Conservation (phyloP, 2,329 filamentous ascomycete genomes). For the Aspergillus amoenus region DNA sequence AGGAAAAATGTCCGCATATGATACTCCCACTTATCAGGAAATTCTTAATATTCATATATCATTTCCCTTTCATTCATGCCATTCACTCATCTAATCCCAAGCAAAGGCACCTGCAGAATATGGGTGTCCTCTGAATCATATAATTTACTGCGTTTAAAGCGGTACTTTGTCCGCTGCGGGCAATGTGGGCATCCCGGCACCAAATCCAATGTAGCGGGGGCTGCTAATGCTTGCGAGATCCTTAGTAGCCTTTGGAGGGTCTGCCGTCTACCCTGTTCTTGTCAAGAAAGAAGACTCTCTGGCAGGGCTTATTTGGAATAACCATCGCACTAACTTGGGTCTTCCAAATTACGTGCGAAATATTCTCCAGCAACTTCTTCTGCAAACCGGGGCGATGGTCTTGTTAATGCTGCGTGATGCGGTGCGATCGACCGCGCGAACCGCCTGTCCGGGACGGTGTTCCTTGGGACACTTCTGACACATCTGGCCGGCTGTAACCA, state of each 20-base stretch:
- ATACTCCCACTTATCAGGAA: neutral
- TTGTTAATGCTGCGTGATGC: neutral
- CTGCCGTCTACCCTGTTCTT: neutral
- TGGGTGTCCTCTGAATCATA: neutral
- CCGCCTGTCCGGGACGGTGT: constrained; percentile 9
- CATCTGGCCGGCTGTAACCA: neutral
- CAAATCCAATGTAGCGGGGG: neutral
- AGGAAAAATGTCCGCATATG: neutral
- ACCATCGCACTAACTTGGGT: neutral
- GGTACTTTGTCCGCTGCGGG: neutral
- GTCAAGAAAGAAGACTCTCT: constrained; percentile 15
- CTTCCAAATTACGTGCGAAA: neutral
- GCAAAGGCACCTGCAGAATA: neutral
- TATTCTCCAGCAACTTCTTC: neutral
- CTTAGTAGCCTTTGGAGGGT: neutral
- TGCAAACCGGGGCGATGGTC: neutral
- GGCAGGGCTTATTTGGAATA: constrained; percentile 7
- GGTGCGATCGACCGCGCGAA: constrained; percentile 14
- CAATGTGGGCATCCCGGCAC: too few relatives aligned
- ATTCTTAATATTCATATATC: neutral
- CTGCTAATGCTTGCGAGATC: constrained; percentile 2
- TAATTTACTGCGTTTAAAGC: neutral
- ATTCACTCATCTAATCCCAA: neutral
- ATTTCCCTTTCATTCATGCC: neutral
- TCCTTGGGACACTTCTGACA: constrained; percentile 6